phyloP scores from a whole-genome alignment of 306 rosid genomes.

The Lupinus albus region DNA sequence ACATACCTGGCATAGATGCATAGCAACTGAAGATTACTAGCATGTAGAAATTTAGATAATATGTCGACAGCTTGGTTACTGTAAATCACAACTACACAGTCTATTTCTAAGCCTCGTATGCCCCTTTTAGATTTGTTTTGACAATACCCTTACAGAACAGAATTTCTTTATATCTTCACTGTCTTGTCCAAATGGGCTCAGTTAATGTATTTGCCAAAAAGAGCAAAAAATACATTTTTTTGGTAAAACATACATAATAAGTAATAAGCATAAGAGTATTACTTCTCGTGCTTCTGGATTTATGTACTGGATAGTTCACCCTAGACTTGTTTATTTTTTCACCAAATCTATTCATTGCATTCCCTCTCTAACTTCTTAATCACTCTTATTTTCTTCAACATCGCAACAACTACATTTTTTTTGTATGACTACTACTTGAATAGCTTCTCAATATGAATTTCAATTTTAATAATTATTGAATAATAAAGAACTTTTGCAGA shows the following conservation, averaged over 20 bases:
- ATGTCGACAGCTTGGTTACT: not conserved
- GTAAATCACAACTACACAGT: not conserved
- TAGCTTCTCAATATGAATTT: slow-evolving; percentile 14
- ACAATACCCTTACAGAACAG: slow-evolving; percentile 9
- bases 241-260: slow-evolving; percentile 3
- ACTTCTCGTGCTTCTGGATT: slow-evolving; percentile 17
- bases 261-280: slow-evolving; percentile 3
- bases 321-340: not conserved
- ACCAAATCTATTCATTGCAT: slow-evolving; percentile 18
- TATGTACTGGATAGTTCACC: slow-evolving; percentile 1
- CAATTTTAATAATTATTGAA: not conserved
- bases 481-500: not conserved
- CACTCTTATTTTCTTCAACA: slow-evolving; percentile 15
- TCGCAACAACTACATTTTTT: slow-evolving; percentile 2
- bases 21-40: not conserved
- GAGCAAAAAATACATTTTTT: too few relatives aligned
- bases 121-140: slow-evolving; percentile 21
- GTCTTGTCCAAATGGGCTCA: slow-evolving; percentile 31
- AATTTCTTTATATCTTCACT: slow-evolving; percentile 14
- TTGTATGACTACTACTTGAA: not conserved
- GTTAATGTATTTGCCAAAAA: slow-evolving; percentile 24
- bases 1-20: slow-evolving; percentile 16
- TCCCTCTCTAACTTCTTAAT: slow-evolving; percentile 6
- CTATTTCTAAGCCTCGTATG: slow-evolving; percentile 20
- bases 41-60: too few relatives aligned